Conservation (phyloP, 257 asterid species). For the Asclepias syriaca region DNA sequence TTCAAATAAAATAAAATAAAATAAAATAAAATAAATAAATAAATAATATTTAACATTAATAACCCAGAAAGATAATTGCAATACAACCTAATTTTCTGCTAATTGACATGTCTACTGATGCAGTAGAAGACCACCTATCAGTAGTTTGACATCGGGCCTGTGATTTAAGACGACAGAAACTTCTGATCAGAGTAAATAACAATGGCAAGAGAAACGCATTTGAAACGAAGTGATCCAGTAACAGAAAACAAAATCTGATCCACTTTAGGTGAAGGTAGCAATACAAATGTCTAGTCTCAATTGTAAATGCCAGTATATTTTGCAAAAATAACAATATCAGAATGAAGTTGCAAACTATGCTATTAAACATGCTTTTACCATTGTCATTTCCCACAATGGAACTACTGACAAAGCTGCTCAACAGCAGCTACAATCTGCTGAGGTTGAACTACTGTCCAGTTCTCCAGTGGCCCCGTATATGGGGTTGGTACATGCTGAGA, state of each 20-base stretch:
- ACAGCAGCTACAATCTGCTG: slow-evolving; percentile 75
- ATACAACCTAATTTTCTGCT: background rate
- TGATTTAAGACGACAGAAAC: background rate
- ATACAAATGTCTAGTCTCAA: background rate
- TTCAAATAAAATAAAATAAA: too few relatives aligned
- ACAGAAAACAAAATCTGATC: background rate
- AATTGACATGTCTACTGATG: background rate
- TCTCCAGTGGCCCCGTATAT: slow-evolving; percentile 69
- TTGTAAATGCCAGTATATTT: background rate
- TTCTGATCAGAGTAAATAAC: background rate
- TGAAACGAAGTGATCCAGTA: background rate
- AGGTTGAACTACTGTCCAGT: slow-evolving; percentile 83
- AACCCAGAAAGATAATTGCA: background rate
- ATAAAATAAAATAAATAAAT: too few relatives aligned
- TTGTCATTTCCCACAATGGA: background rate
- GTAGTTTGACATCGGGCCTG: background rate
- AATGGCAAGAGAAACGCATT: background rate
- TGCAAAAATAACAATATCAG: background rate
- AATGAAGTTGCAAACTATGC: background rate
- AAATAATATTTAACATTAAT: background rate
- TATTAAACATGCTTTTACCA: background rate
- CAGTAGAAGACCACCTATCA: background rate
- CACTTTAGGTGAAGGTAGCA: background rate
- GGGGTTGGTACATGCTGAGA: slow-evolving; percentile 92
- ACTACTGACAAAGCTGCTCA: slow-evolving; percentile 65